These are phyloP conservation scores for Penicillium sp. DNA, from an alignment of 2,329 filamentous ascomycete genomes.

Conservation along the genomic window DNA sequence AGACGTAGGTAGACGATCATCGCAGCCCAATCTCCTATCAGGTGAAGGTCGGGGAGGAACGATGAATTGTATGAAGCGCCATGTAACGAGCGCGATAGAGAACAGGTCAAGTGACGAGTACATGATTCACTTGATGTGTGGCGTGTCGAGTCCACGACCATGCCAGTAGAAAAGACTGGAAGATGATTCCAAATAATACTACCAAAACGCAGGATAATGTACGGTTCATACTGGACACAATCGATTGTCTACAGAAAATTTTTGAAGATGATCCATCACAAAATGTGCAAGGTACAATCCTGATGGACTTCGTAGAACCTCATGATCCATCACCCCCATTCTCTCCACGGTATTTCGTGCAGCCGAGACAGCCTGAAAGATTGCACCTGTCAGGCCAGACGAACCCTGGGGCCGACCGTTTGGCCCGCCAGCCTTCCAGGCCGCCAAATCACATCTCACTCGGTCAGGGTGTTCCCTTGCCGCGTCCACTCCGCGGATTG, in stretches of 20 bases:
- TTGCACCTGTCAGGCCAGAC: slow-evolving; percentile 26
- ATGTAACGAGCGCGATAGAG: background rate
- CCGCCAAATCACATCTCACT: slow-evolving; percentile 8
- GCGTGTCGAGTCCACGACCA: background rate
- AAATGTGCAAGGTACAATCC: background rate
- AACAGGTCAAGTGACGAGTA: background rate
- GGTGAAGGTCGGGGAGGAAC: background rate
- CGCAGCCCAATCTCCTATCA: slow-evolving; percentile 9
- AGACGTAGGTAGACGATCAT: slow-evolving; percentile 20
- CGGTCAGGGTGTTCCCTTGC: background rate
- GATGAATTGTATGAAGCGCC: background rate
- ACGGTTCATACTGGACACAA: background rate
- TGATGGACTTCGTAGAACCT: background rate
- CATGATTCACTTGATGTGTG: background rate
- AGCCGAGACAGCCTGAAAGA: slow-evolving; percentile 14
- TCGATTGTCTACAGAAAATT: background rate
- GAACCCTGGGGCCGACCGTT: slow-evolving; percentile 35
- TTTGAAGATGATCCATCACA: background rate
- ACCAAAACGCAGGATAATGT: background rate
- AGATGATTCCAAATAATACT: background rate
- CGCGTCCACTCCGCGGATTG: background rate
- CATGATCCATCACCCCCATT: background rate
- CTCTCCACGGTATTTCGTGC: slow-evolving; percentile 19
- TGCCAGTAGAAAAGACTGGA: background rate
- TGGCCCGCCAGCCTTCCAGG: slow-evolving; percentile 24